phyloP scores from a whole-genome alignment of 345 rosid species.

The Populus ilicifolia region DNA sequence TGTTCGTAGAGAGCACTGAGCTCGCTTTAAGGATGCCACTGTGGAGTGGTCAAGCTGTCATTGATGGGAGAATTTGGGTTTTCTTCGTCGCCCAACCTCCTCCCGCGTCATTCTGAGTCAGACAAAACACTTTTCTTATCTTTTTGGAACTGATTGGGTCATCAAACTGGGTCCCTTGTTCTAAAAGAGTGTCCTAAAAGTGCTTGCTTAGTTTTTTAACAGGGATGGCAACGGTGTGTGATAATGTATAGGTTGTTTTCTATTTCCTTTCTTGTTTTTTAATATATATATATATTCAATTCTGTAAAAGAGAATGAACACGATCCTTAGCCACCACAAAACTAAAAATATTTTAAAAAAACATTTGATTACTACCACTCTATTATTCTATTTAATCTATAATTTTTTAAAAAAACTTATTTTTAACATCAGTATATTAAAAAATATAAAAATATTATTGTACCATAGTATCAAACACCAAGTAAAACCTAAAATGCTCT shows the following conservation, averaged over 20 bases:
- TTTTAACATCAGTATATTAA: too few species aligned
- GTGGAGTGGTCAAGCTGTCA: constrained; percentile 16
- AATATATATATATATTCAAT: neutral
- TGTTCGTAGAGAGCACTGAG: constrained; percentile 1
- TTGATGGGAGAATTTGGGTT: constrained; percentile 26
- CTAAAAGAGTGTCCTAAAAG: constrained; percentile 16
- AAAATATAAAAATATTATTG: too few species aligned
- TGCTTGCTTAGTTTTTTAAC: constrained; percentile 15
- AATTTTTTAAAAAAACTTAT: too few species aligned
- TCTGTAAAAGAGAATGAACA: neutral
- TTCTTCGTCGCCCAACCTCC: constrained; percentile 24
- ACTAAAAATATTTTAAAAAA: neutral
- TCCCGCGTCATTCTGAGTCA: constrained; percentile 52
- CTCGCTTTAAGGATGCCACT: neutral
- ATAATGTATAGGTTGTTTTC: too few species aligned
- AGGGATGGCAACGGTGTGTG: too few species aligned
- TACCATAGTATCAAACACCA: too few species aligned
- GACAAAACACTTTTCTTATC: constrained; percentile 44
- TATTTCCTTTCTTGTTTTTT: too few species aligned
- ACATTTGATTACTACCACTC: neutral
- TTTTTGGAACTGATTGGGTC: constrained; percentile 29
- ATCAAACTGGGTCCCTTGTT: constrained; percentile 16
- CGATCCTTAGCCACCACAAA: neutral
- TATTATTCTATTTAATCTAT: too few species aligned
- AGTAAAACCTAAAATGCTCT: too few species aligned